A percentile compares a stretch with the other conserved stretches of the same genome.
Evolutionary conservation across 1,284 basidiomycete species (phyloP).

Genomic region (Moesziomyces antarcticus): DNA sequence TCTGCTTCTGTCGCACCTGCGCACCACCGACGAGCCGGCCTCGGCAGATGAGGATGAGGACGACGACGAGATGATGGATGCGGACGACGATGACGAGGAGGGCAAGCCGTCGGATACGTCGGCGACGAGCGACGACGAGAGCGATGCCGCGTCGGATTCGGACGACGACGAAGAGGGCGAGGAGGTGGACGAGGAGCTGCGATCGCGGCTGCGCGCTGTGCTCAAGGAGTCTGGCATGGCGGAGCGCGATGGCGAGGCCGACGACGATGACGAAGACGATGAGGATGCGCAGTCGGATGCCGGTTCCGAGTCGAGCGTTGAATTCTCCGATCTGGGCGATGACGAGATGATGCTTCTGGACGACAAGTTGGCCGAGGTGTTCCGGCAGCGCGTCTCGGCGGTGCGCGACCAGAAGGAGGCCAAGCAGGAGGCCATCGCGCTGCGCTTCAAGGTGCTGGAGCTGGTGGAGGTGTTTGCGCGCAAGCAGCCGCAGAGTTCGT

Average conservation of each 20-base stretch:
- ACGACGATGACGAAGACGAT: conserved; percentile 64
- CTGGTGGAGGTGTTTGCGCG: conserved; percentile 85
- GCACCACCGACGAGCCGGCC: conserved; percentile 22
- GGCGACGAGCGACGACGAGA: conserved; percentile 50
- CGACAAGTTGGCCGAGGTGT: conserved; percentile 88
- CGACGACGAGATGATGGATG: conserved; percentile 15
- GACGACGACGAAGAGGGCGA: conserved; percentile 70
- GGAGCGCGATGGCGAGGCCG: conserved; percentile 70
- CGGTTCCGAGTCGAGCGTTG: conserved; percentile 40
- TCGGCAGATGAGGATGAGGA: conserved; percentile 33
- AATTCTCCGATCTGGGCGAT: conserved; percentile 71
- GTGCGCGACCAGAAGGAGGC: conserved; percentile 69
- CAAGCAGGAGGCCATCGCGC: conserved; percentile 73
- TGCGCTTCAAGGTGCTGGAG: conserved; percentile 94
- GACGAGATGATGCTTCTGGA: conserved; percentile 98
- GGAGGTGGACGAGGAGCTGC: conserved; percentile 74
- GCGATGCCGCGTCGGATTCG: conserved; percentile 74
- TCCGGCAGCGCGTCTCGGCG: conserved; percentile 75
- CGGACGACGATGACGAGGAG: conserved; percentile 66
- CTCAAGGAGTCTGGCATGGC: conserved; percentile 79
- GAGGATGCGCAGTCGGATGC: conserved; percentile 41
- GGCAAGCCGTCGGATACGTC: conserved; percentile 37
- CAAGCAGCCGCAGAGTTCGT: conserved; percentile 75
- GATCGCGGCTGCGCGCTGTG: conserved; percentile 80
- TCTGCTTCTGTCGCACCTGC: conserved; percentile 74